A percentile compares a stretch with the other conserved stretches of the same genome.
These are phyloP conservation scores for Metschnikowia gruessii DNA, from an alignment of 805 yeast genomes.

Conservation along the genomic window DNA sequence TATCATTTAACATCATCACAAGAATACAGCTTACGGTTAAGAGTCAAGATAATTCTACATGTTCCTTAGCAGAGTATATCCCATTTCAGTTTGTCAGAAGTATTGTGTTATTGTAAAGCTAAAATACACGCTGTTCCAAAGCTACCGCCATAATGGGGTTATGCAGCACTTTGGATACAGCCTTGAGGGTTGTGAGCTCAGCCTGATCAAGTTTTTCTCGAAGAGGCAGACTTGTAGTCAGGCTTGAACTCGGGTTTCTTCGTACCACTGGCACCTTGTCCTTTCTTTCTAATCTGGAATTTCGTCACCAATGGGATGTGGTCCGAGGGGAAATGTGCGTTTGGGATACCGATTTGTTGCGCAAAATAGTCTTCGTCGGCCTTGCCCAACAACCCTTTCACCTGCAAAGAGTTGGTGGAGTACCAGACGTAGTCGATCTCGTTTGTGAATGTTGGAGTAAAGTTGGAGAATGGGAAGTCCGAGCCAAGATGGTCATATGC, in stretches of 20 bases:
- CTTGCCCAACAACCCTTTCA: slow-evolving; percentile 81
- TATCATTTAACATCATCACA: no score
- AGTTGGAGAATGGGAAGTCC: slow-evolving; percentile 92
- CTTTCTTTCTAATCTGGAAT: slow-evolving; percentile 62
- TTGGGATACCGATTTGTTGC: slow-evolving; percentile 88
- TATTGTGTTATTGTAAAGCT: slow-evolving; percentile 11
- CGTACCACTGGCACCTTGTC: slow-evolving; percentile 19
- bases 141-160: background rate
- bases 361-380: slow-evolving; percentile 75
- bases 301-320: slow-evolving; percentile 85
- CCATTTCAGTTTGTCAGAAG: no score
- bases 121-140: slow-evolving; percentile 16
- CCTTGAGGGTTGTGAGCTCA: background rate
- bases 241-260: slow-evolving; percentile 45
- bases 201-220: slow-evolving; percentile 36
- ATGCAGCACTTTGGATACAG: background rate
- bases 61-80: no score
- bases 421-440: slow-evolving; percentile 96
- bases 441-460: slow-evolving; percentile 89
- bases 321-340: slow-evolving; percentile 90
- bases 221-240: slow-evolving; percentile 40
- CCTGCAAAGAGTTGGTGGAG: slow-evolving; percentile 74
- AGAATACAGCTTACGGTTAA: no score
- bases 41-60: no score
- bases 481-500: slow-evolving; percentile 74